Evolutionary conservation across 768 basidiomycete species (phyloP).

Genomic region (Leccinum ochraceum): DNA sequence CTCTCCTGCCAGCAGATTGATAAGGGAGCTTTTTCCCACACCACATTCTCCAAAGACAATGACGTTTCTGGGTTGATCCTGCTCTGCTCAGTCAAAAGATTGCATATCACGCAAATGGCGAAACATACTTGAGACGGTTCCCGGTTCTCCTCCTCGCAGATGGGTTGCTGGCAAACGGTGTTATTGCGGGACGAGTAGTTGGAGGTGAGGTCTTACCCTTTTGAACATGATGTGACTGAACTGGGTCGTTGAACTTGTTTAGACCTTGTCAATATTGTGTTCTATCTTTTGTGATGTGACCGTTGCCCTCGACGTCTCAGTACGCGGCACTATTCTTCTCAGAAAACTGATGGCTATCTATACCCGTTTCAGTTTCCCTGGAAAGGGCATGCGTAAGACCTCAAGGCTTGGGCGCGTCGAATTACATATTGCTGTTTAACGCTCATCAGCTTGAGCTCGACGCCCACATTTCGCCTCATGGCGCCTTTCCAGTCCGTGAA

Average conservation of each 20-base stretch:
- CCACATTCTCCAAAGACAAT: slow-evolving; percentile 46
- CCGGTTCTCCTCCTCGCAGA: slow-evolving; percentile 9
- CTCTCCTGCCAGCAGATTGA: slow-evolving; percentile 40
- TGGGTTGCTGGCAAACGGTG: slow-evolving; percentile 10
- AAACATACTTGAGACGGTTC: slow-evolving; percentile 14
- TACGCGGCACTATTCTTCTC: slow-evolving; percentile 6
- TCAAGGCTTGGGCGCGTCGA: slow-evolving; percentile 19
- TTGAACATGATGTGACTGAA: not conserved
- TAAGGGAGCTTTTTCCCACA: slow-evolving; percentile 45
- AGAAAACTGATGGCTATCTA: slow-evolving; percentile 10
- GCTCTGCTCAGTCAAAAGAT: slow-evolving; percentile 1
- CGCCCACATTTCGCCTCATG: slow-evolving; percentile 3
- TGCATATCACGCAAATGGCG: not conserved
- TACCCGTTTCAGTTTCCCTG: slow-evolving; percentile 13
- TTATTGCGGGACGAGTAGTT: slow-evolving; percentile 10
- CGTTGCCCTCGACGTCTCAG: not conserved
- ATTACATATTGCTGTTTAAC: slow-evolving; percentile 9
- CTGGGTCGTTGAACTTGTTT: not conserved
- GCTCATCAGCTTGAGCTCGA: slow-evolving; percentile 6
- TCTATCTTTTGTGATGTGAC: slow-evolving; percentile 2
- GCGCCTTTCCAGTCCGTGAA: slow-evolving; percentile 5
- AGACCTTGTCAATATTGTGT: slow-evolving; percentile 8
- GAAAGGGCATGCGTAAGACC: slow-evolving; percentile 5
- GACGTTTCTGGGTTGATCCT: slow-evolving; percentile 33
- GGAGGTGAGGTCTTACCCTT: slow-evolving; percentile 15